Conservation (phyloP, 1,284 basidiomycete species). For the Inonotus hispidus region DNA sequence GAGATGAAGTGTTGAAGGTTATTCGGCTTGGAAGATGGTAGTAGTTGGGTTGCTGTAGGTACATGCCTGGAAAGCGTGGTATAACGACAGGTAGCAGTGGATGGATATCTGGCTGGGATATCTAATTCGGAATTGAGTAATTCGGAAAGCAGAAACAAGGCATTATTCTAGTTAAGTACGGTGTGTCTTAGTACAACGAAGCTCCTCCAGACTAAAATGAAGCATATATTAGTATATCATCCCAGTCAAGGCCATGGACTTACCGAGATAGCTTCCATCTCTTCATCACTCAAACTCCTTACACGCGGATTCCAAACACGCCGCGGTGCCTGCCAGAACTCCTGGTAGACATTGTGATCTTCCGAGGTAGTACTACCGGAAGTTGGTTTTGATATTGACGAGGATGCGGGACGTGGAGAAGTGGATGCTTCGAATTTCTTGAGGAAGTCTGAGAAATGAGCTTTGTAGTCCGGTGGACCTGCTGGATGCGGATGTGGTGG, state of each 20-base stretch:
- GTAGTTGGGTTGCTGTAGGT: too few relatives aligned
- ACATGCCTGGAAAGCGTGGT: too few relatives aligned
- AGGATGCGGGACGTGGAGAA: conserved; percentile 10
- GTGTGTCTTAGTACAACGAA: conserved; percentile 41
- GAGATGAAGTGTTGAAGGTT: too few relatives aligned
- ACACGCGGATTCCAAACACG: conserved; percentile 61
- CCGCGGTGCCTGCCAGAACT: conserved; percentile 79
- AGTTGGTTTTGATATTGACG: conserved; percentile 11
- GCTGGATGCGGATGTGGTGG: conserved; percentile 72
- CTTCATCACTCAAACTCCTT: conserved; percentile 52
- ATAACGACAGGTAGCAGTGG: too few relatives aligned
- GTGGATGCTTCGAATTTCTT: conserved; percentile 45
- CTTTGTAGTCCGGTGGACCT: conserved; percentile 65
- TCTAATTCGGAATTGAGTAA: neutral
- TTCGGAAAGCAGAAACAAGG: neutral
- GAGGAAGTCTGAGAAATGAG: conserved; percentile 55
- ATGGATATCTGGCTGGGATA: too few relatives aligned
- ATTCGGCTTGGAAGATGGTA: too few relatives aligned
- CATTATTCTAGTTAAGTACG: too few relatives aligned
- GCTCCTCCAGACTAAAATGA: conserved; percentile 65
- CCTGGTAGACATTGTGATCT: conserved; percentile 37
- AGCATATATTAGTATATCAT: conserved; percentile 2
- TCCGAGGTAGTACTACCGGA: conserved; percentile 17
- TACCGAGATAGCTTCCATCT: conserved; percentile 80
- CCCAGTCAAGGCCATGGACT: conserved; percentile 26